Conservation (phyloP, 768 basidiomycete genomes). For the Sistotremastrum suecicum region DNA sequence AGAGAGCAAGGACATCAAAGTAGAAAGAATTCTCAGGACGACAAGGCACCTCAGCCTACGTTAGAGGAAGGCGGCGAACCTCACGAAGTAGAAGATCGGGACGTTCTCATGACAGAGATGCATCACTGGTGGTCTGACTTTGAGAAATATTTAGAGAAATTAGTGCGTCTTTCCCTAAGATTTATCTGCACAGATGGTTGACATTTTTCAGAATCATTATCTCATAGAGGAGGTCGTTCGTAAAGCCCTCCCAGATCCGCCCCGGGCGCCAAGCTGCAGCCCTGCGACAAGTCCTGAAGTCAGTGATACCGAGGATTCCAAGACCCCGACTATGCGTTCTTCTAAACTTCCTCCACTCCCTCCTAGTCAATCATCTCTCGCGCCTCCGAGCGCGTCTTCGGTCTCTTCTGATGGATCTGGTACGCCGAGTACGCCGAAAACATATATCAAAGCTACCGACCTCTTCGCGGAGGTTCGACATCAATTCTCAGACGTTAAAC, state of each 20-base stretch:
- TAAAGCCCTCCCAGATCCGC: too few species aligned
- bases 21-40: constrained; percentile 2
- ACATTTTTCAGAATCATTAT: background rate
- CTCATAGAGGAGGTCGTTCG: too few species aligned
- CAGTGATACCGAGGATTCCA: constrained; percentile 5
- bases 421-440: too few species aligned
- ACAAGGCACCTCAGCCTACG: constrained; percentile 1
- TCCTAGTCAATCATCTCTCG: constrained; percentile 10
- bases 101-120: constrained; percentile 41
- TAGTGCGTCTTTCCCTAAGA: constrained; percentile 26
- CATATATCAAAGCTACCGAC: too few species aligned
- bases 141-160: constrained; percentile 41
- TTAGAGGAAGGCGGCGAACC: constrained; percentile 5
- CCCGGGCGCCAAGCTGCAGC: too few species aligned
- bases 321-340: constrained; percentile 12
- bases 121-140: constrained; percentile 53
- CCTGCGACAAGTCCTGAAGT: constrained; percentile 2
- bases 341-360: constrained; percentile 6
- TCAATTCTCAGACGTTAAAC: too few species aligned
- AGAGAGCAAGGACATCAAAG: constrained; percentile 4
- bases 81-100: too few species aligned
- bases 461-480: too few species aligned
- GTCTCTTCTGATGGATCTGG: constrained; percentile 2
- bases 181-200: background rate
- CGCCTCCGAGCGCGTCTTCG: background rate